Percentiles rank a stretch among this genome's conserved stretches.
phyloP scores from a whole-genome alignment of 2,329 filamentous ascomycete genomes.

The Pseudogymnoascus sp. region DNA sequence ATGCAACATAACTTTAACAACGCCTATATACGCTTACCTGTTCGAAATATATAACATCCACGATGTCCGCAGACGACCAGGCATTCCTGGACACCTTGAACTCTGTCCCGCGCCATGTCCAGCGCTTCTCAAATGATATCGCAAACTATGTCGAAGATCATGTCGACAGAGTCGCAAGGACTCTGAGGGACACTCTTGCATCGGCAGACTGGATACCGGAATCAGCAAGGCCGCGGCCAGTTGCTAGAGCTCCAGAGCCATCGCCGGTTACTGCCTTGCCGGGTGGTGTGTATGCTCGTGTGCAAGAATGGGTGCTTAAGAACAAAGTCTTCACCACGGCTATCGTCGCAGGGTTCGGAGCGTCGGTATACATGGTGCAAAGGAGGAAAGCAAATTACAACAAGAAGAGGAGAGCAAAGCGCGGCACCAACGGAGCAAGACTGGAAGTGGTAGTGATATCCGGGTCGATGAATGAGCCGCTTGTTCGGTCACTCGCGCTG shows the following conservation, averaged over 20 bases:
- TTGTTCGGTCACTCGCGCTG: conserved; percentile 74
- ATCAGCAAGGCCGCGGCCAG: conserved; percentile 52
- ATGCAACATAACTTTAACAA: not conserved
- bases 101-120: conserved; percentile 57
- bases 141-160: conserved; percentile 75
- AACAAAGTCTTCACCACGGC: conserved; percentile 70
- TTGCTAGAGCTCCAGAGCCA: not conserved
- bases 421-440: conserved; percentile 74
- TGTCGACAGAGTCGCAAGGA: conserved; percentile 67
- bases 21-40: not conserved
- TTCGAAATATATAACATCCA: conserved; percentile 22
- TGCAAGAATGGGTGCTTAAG: conserved; percentile 63
- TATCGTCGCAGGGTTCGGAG: conserved; percentile 63
- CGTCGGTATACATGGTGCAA: conserved; percentile 43
- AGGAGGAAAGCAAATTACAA: conserved; percentile 51
- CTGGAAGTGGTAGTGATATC: conserved; percentile 83
- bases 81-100: conserved; percentile 71
- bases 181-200: conserved; percentile 62
- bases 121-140: conserved; percentile 62
- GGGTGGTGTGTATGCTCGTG: conserved; percentile 39
- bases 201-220: conserved; percentile 67
- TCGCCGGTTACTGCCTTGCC: conserved; percentile 30
- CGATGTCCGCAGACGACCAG: conserved; percentile 74
- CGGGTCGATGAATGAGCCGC: conserved; percentile 75
- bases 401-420: conserved; percentile 66